phyloP scores from a whole-genome alignment of 2,329 filamentous ascomycete species.

The Pestalotiopsis sp. region DNA sequence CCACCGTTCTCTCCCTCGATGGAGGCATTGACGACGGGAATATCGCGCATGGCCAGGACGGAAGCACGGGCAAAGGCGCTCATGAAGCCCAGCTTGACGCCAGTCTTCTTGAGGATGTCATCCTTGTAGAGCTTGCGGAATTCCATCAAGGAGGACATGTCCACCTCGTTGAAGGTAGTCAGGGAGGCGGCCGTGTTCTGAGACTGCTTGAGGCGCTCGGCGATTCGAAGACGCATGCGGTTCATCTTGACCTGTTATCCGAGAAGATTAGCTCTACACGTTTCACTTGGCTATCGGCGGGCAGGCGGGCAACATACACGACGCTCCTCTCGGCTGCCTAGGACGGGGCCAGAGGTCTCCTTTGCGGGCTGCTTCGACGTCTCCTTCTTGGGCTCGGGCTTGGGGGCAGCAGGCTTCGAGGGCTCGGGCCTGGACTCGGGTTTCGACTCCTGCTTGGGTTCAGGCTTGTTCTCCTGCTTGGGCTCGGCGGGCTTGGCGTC shows the following conservation, averaged over 20 bases:
- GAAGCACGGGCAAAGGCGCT: constrained; percentile 91
- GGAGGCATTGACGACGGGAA: constrained; percentile 93
- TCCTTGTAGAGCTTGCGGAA: constrained; percentile 98
- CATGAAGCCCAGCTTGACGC: constrained; percentile 99
- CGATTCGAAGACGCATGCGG: constrained; percentile 96
- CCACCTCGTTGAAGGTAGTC: constrained; percentile 98
- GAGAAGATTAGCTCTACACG: not conserved
- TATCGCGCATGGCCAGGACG: constrained; percentile 88
- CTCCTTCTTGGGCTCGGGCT: constrained; percentile 40
- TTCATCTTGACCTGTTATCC: constrained; percentile 91
- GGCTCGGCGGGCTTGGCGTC: constrained; percentile 43
- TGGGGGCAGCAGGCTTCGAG: constrained; percentile 30
- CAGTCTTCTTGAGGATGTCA: constrained; percentile 91
- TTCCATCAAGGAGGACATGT: constrained; percentile 97
- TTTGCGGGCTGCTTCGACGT: constrained; percentile 39
- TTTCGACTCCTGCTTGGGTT: constrained; percentile 47
- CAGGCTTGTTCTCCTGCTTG: constrained; percentile 33
- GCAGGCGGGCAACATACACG: constrained; percentile 59
- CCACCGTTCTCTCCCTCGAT: constrained; percentile 95
- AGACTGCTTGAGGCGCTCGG: constrained; percentile 97
- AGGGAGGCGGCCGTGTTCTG: constrained; percentile 97
- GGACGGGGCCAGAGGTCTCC: constrained; percentile 40
- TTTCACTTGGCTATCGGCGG: no score
- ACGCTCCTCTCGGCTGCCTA: constrained; percentile 82
- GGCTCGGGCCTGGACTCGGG: constrained; percentile 37